phyloP scores from a whole-genome alignment of 805 yeast species.

The Lipomyces starkeyi region DNA sequence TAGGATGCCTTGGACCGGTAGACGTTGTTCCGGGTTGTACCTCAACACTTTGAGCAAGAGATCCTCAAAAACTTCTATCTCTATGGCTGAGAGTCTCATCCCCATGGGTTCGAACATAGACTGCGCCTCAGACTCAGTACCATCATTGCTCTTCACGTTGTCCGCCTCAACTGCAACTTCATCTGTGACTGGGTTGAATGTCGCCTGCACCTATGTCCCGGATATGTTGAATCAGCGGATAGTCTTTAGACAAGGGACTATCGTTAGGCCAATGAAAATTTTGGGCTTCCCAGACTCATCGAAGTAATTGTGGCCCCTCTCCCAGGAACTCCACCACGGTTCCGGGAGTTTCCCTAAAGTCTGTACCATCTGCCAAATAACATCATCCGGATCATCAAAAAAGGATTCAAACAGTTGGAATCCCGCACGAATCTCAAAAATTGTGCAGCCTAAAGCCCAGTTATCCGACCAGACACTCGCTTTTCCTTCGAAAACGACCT shows the following conservation, averaged over 20 bases:
- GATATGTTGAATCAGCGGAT: neutral
- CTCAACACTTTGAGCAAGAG: no score
- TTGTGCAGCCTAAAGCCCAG: conserved; percentile 5
- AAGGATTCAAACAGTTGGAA: neutral
- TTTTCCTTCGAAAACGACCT: neutral
- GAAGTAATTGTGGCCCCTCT: neutral
- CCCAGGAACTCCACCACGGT: conserved; percentile 12
- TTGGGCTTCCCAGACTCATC: neutral
- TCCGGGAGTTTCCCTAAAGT: conserved; percentile 1
- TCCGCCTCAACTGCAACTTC: no score
- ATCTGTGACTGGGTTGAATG: neutral
- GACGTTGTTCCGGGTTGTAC: no score
- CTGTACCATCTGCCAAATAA: neutral
- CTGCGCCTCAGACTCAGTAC: no score
- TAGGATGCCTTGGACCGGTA: no score
- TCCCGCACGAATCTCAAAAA: conserved; percentile 9
- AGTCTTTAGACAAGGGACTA: neutral
- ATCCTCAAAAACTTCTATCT: no score
- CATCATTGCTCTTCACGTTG: no score
- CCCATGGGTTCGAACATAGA: no score
- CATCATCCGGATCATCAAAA: neutral
- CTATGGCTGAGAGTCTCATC: no score
- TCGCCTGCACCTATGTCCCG: neutral
- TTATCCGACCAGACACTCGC: neutral
- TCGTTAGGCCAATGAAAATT: neutral